Evolutionary conservation across 192 early-diverging fungal genomes (phyloP).

Genomic region (Pilobolus umbonatus): DNA sequence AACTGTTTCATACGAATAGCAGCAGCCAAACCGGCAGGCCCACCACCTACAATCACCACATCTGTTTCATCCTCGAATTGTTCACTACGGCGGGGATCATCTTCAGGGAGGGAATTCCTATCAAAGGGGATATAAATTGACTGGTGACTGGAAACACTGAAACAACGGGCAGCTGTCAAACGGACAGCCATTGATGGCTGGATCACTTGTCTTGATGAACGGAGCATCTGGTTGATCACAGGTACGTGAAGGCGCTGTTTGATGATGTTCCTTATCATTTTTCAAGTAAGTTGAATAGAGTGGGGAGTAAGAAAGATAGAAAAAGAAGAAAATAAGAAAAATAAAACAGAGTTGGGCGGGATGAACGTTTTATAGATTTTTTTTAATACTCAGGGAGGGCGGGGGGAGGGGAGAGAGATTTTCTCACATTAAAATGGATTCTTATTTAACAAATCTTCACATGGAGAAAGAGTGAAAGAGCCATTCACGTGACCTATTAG

Average conservation of each 20-base stretch:
- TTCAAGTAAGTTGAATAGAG: too few species aligned
- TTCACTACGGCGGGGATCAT: conserved; percentile 50
- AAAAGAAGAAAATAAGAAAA: too few species aligned
- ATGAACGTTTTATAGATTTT: neutral
- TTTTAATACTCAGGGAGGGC: too few species aligned
- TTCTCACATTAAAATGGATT: too few species aligned
- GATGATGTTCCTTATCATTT: too few species aligned
- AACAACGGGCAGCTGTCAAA: conserved; percentile 1
- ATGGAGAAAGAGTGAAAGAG: conserved; percentile 10
- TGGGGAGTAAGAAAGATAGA: neutral
- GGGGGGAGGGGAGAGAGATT: too few species aligned
- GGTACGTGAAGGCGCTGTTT: too few species aligned
- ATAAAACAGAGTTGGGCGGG: neutral
- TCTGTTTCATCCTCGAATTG: conserved; percentile 85
- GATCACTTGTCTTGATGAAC: conserved; percentile 10
- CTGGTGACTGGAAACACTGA: conserved; percentile 4
- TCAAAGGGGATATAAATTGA: conserved; percentile 32
- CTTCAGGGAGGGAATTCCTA: conserved; percentile 28
- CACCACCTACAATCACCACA: conserved; percentile 93
- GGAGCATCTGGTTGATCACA: too few species aligned
- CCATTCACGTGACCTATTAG: too few species aligned
- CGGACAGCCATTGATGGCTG: conserved; percentile 4
- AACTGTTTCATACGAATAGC: conserved; percentile 93
- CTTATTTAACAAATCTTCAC: conserved; percentile 17
- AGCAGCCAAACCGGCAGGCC: conserved; percentile 91